Conservation (phyloP, 345 rosid species). For the Hibiscus mutabilis region DNA sequence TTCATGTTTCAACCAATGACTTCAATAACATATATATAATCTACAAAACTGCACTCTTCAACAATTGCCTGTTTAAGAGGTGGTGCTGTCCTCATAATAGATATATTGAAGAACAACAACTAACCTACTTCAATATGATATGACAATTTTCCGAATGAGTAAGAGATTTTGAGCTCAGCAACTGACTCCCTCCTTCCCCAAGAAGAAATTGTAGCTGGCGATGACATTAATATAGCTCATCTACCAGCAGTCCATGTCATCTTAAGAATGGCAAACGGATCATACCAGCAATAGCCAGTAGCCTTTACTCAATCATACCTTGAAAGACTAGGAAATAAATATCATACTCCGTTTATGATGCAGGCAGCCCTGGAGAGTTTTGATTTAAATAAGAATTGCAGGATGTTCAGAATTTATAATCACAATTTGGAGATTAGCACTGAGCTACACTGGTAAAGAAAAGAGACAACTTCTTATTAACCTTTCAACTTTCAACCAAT, state of each 20-base stretch:
- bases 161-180: neutral
- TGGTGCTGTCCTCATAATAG: no score
- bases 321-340: neutral
- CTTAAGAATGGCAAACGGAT: neutral
- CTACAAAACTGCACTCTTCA: no score
- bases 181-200: neutral
- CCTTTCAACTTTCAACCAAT: no score
- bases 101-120: neutral
- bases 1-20: neutral
- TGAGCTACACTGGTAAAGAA: no score
- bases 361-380: neutral
- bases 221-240: neutral
- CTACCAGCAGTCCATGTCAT: neutral
- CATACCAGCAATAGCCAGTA: conserved; percentile 2
- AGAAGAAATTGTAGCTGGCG: neutral
- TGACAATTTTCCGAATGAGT: neutral
- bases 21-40: neutral
- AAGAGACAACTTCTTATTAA: no score
- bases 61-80: no score
- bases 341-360: neutral
- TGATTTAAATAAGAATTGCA: neutral
- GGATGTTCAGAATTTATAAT: neutral
- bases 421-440: neutral
- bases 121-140: neutral
- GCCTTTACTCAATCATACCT: neutral